Evolutionary conservation across 129 eudicot species (phyloP).

Genomic region (Tanacetum coccineum): DNA sequence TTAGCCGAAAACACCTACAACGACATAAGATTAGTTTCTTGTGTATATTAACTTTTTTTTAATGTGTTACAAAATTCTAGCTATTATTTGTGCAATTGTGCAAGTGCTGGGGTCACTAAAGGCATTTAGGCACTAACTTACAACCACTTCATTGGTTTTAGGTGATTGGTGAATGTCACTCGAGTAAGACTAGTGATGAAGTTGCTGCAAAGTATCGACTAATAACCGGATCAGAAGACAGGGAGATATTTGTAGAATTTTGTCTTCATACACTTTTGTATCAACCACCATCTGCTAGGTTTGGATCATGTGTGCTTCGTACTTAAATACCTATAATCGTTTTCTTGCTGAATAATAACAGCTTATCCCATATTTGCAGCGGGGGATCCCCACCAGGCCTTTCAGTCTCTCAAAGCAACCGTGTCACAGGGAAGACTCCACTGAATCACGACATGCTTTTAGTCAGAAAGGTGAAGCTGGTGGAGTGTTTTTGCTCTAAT

Average conservation of each 20-base stretch:
- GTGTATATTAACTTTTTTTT: background rate
- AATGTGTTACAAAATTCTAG: slow-evolving; percentile 3
- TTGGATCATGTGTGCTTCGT: slow-evolving; percentile 22
- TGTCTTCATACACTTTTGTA: slow-evolving; percentile 76
- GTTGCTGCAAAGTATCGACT: slow-evolving; percentile 59
- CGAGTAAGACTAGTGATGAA: slow-evolving; percentile 51
- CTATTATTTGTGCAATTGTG: slow-evolving; percentile 5
- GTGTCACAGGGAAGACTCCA: slow-evolving; percentile 72
- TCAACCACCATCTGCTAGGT: slow-evolving; percentile 77
- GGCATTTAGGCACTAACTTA: slow-evolving; percentile 1
- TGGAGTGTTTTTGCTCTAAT: slow-evolving; percentile 21
- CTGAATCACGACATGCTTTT: slow-evolving; percentile 48
- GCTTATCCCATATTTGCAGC: slow-evolving; percentile 34
- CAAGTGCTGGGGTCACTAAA: background rate
- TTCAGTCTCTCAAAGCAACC: slow-evolving; percentile 69
- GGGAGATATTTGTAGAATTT: slow-evolving; percentile 75
- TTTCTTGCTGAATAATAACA: slow-evolving; percentile 17
- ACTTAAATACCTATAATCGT: background rate
- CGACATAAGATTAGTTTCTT: slow-evolving; percentile 11
- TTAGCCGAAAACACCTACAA: background rate
- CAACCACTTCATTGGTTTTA: slow-evolving; percentile 30
- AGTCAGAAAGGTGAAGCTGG: slow-evolving; percentile 53
- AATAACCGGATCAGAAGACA: slow-evolving; percentile 54
- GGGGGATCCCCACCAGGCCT: slow-evolving; percentile 83
- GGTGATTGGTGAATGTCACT: slow-evolving; percentile 91